Conservation (phyloP, 1,139 yeast species). For the Candida anutae region DNA sequence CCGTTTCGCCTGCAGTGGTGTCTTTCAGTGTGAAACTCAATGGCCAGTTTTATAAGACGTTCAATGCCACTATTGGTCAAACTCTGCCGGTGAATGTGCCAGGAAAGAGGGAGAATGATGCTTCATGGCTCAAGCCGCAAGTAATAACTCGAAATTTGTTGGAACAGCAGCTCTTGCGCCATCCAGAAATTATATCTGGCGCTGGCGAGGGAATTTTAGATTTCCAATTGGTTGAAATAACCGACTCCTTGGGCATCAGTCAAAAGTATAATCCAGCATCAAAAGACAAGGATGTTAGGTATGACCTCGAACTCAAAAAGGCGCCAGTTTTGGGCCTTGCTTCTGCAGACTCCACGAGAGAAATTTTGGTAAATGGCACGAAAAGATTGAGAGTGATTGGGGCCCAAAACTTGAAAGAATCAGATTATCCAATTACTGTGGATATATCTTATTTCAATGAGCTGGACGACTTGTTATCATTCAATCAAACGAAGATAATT, state of each 20-base stretch:
- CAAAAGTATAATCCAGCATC: constrained; percentile 47
- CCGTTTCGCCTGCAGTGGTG: constrained; percentile 70
- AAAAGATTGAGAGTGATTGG: constrained; percentile 24
- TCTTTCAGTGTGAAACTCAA: constrained; percentile 51
- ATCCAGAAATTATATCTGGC: constrained; percentile 14
- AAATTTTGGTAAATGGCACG: constrained; percentile 33
- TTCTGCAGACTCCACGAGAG: constrained; percentile 33
- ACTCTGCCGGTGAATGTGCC: neutral
- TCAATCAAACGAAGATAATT: constrained; percentile 29
- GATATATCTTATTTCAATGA: constrained; percentile 23
- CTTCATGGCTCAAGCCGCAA: constrained; percentile 18
- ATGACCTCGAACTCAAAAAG: constrained; percentile 55
- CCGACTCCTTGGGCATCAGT: constrained; percentile 69
- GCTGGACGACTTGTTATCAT: constrained; percentile 17
- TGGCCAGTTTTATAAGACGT: constrained; percentile 26
- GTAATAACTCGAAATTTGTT: constrained; percentile 24
- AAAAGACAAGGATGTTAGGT: constrained; percentile 39
- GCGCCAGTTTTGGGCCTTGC: constrained; percentile 42
- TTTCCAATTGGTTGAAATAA: constrained; percentile 58
- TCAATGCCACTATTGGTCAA: constrained; percentile 16
- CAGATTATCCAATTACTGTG: constrained; percentile 44
- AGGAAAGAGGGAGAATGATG: constrained; percentile 7
- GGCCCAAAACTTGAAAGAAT: constrained; percentile 12
- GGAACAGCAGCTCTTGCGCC: constrained; percentile 26
- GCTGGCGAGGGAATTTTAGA: constrained; percentile 51